Evolutionary conservation across 768 basidiomycete genomes (phyloP), one percentile per base, ranked within the genome.

Genomic region (Lactarius sanguifluus): DNA sequence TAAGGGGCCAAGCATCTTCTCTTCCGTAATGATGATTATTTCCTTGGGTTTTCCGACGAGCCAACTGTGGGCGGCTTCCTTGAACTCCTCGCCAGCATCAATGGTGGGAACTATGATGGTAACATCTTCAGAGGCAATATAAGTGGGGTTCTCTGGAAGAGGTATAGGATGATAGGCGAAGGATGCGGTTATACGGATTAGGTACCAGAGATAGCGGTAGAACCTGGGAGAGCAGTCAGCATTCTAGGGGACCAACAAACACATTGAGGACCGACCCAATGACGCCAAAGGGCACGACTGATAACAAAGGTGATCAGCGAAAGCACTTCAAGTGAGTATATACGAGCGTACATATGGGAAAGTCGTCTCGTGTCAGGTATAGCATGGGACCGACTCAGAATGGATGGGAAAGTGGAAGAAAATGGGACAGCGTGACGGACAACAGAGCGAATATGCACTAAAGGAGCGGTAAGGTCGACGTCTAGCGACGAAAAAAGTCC

Each of bases 91-190:
- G 59, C 94, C 95, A 3, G 95, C 94, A 75, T 97, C 94, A 73
- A 97, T 96, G 67, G 94, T 96, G 45, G 94, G 94, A 3, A 96
- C 95, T 67, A 97, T 94, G 75, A 96, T 96, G 50, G 94, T 97
- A 70, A 97, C 94, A 80, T 97, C 94, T 75, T 97, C 94, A 1
- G 85, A 82, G 60, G 94, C 90, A 73, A 91, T 80, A 75, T 96
- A 96, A 25, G 94, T 96, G 1, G 94, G 93, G 75, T 93, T 89
- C 79, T 90, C 86, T 59, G 94, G 94, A 16, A 95, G 79, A 1
- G 93, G 94, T 56, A 96, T 86, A n/a, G 94, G 94, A 66, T 87
- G 85, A 80, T 96, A 96, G 52, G 88, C 85, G 71, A 83, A 81
- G 28, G 85, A 83, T n/a, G 93, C 94, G 41, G 84, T 77, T 34